phyloP scores from a whole-genome alignment of 1,284 basidiomycete genomes.

The Marasmius oreades region DNA sequence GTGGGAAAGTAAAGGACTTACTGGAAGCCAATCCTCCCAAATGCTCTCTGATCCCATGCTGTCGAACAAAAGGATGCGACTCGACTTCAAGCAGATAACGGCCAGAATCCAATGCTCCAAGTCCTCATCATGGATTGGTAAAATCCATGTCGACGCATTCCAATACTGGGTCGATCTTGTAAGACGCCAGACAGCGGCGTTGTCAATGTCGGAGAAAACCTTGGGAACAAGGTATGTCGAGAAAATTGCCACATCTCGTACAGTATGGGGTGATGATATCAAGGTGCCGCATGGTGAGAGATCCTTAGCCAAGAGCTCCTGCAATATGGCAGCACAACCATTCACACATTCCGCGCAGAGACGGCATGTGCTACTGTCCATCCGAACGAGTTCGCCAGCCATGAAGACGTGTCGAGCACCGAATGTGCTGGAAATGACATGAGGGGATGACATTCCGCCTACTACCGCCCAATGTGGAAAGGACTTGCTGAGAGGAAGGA shows the following conservation, averaged over 20 bases:
- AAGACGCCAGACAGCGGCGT: neutral
- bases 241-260: neutral
- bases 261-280: too few relatives aligned
- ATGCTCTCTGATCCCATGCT: neutral
- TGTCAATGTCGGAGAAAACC: neutral
- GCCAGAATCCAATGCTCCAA: neutral
- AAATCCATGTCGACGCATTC: neutral
- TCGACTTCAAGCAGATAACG: neutral
- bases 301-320: too few relatives aligned
- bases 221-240: neutral
- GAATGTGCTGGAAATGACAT: neutral
- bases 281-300: neutral
- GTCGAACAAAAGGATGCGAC: neutral
- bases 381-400: neutral
- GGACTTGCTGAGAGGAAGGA: too few relatives aligned
- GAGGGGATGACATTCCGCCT: neutral
- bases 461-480: neutral
- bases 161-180: neutral
- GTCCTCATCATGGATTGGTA: neutral
- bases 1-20: neutral
- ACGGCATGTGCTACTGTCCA: neutral
- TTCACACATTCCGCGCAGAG: neutral
- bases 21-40: too few relatives aligned
- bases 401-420: neutral
- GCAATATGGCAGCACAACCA: neutral